Base-by-base conservation (phyloP, 1,284 basidiomycete genomes). In the Pseudozyma thailandica region DNA sequence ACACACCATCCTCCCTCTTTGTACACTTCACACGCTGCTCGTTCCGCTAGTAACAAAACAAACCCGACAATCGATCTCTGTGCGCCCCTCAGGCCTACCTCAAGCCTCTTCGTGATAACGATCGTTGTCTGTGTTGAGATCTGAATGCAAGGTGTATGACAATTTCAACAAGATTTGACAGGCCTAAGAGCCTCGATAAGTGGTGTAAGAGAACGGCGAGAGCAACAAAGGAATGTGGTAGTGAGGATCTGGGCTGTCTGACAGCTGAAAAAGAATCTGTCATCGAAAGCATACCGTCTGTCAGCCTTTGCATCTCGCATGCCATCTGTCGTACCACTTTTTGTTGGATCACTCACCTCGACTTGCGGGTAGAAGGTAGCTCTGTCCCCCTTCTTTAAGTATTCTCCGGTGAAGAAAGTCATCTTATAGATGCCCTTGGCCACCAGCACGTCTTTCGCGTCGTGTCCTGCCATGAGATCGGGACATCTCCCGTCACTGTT, bases 211-310 rank as follows among this genome's bases (percentile, higher is more conserved):
- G 84, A 90, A 94, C 6, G 93, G 93, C 81, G 91, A 94, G 77
- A 97, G 89, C 26, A 97, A 84, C 15, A 97, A 86, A 0, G 94
- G 94, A 64, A 97, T 91, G 77, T 96, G 93, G 80, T 94, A 91
- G 78, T 95, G 93, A 7, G 62, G 33, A 43, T 77, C 78, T 16
- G 78, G 73, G 15, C 49, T 38, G 7, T 66, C 51, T 6, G 65
- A 26, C 15, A 81, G 31, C 35, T 66, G 70, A 54, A 80, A 81
- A 18, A 69, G 20, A 41, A 79, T 77, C 78, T 80, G 16, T 9
- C 18, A 26, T 6, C 12, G 18, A 26, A 37, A 13, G 18, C 21
- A n/a, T 21, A 9, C 18, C 6, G n/a, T 26, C 8, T 9, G 46
- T 21, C 33, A 37, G 23, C n/a, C 2, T 16, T 21, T 33, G 4